Base-by-base conservation (phyloP, 768 basidiomycete species). In the Butyriboletus loyo region DNA sequence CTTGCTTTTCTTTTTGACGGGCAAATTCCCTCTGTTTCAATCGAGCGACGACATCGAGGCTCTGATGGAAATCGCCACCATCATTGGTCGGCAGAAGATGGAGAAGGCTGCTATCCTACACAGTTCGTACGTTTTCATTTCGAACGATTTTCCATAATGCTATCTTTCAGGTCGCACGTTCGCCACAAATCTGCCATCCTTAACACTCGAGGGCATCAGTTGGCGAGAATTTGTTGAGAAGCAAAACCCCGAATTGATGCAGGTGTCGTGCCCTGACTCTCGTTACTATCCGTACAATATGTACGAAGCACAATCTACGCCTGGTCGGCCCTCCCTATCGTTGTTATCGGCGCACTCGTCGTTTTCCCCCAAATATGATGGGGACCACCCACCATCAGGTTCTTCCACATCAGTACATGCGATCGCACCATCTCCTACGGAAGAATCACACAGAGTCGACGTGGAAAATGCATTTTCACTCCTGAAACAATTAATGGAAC, bases 21-120 rank as follows among this genome's bases (percentile, higher is more conserved):
- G 84, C 39, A 97, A 96, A 60, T 99, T 98, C 64, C 97, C 97
- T 2, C 71, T 98, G 27, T 94, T 98, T 72, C 89, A 92, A 60
- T 92, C 94, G 19, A 89, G 82, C 61, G 93, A 98, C 62, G 97
- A 99, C 65, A 81, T 86, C 32, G 96, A 99, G 68, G 97, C 95
- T 7, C 75, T 98, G 19, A 89, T 98, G 86, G 97, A 99, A 71
- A 87, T 98, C 49, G 87, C 92, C 15, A 75, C 83, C 11, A 86
- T 99, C 39, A 82, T 97, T 55, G 97, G 97, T 8, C 81, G 81
- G 56, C 79, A 77, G 57, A 79, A 79, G 46, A 91, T 97, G 80
- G 96, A 96, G 65, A 85, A 80, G 63, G 79, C 84, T 34, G 96
- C 95, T 0, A 81, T 87, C 19, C 66, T 98, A 38, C 97, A 99